phyloP scores from a whole-genome alignment of 1,284 basidiomycete species.

The Tilletia setariae region DNA sequence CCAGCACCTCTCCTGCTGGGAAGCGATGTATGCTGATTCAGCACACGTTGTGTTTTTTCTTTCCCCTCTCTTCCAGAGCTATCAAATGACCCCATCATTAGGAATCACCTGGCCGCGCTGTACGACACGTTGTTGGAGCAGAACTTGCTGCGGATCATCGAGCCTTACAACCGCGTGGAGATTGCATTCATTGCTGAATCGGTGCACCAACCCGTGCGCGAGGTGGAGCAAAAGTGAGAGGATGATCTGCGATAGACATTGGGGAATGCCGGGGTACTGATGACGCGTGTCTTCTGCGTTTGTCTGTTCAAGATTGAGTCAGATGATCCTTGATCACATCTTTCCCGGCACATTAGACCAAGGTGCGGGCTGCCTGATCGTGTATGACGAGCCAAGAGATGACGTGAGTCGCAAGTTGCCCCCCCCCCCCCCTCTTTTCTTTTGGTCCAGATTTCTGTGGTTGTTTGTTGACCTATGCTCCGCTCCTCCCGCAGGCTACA shows the following conservation, averaged over 20 bases:
- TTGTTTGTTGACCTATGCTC: background rate
- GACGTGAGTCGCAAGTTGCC: slow-evolving; percentile 58
- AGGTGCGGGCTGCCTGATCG: slow-evolving; percentile 82
- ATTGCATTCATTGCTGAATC: slow-evolving; percentile 81
- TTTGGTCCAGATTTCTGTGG: no score
- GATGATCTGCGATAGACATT: background rate
- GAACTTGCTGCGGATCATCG: slow-evolving; percentile 87
- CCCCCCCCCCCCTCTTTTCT: background rate
- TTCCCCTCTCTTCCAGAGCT: no score
- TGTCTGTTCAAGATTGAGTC: slow-evolving; percentile 68
- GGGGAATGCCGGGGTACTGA: background rate
- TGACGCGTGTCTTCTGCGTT: background rate
- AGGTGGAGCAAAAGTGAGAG: slow-evolving; percentile 87
- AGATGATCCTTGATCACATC: slow-evolving; percentile 97
- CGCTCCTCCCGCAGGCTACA: slow-evolving; percentile 63
- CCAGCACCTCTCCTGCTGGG: no score
- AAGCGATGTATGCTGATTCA: background rate
- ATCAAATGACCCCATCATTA: slow-evolving; percentile 87
- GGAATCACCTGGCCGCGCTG: slow-evolving; percentile 83
- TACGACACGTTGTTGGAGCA: slow-evolving; percentile 95
- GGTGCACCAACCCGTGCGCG: slow-evolving; percentile 82
- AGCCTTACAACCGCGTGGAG: slow-evolving; percentile 90
- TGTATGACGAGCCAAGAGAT: slow-evolving; percentile 78
- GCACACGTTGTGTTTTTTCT: no score
- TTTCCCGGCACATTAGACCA: slow-evolving; percentile 93